Conservation (phyloP, 1,284 basidiomycete genomes). For the Moniliella sp. region DNA sequence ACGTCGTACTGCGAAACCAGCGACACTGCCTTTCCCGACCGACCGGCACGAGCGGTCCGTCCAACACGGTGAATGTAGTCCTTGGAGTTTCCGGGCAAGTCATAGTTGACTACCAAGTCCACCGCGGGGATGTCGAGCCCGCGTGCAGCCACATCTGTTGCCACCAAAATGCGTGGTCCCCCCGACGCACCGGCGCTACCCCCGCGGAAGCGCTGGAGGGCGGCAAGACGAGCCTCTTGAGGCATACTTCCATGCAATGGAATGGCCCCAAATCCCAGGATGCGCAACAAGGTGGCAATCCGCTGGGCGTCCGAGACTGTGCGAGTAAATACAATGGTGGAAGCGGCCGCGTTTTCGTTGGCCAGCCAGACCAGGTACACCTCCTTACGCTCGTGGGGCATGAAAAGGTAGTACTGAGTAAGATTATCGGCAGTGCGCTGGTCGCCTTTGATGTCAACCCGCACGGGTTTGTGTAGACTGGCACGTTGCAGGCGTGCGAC, state of each 20-base stretch:
- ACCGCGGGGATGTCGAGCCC: constrained; percentile 91
- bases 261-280: constrained; percentile 78
- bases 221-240: constrained; percentile 77
- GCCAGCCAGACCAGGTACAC: constrained; percentile 69
- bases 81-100: constrained; percentile 91
- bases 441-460: constrained; percentile 68
- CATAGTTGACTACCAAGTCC: constrained; percentile 91
- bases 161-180: constrained; percentile 73
- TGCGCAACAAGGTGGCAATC: constrained; percentile 66
- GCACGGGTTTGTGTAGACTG: constrained; percentile 74
- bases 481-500: constrained; percentile 90
- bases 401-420: constrained; percentile 82
- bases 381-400: constrained; percentile 80
- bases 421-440: constrained; percentile 91
- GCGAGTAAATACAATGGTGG: constrained; percentile 84
- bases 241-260: constrained; percentile 85
- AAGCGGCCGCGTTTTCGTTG: constrained; percentile 72
- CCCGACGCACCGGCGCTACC: too few relatives aligned
- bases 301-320: constrained; percentile 85
- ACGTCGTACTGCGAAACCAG: constrained; percentile 96
- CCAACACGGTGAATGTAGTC: constrained; percentile 98
- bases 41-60: constrained; percentile 82
- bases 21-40: constrained; percentile 82
- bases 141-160: constrained; percentile 79
- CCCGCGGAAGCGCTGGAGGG: constrained; percentile 91